Conservation (phyloP, 129 eudicot species). For the Kitagawia praeruptora region DNA sequence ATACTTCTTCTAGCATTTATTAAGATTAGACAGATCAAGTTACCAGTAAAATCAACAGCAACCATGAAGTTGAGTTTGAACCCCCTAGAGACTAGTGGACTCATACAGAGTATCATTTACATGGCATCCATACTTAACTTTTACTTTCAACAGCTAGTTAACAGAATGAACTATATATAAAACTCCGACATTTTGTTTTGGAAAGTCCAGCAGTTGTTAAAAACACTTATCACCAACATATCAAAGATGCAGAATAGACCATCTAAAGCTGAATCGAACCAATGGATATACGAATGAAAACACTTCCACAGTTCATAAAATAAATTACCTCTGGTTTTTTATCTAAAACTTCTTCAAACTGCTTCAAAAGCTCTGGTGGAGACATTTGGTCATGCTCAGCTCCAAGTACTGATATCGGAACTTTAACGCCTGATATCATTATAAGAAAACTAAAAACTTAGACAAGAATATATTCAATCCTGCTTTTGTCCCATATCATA, state of each 20-base stretch:
- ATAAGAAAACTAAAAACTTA: neutral
- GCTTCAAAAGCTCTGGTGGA: slow-evolving; percentile 65
- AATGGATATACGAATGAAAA: neutral
- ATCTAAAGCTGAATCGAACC: neutral
- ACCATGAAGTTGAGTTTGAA: no score
- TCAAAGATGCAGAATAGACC: neutral
- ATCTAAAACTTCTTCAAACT: slow-evolving; percentile 50
- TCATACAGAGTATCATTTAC: no score
- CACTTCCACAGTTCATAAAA: neutral
- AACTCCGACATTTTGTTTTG: neutral
- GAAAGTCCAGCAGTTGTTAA: neutral
- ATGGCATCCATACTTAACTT: neutral
- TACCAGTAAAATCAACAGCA: no score
- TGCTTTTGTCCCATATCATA: neutral
- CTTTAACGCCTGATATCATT: slow-evolving; percentile 51
- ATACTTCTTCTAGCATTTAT: no score
- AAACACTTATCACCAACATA: neutral
- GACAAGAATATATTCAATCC: neutral
- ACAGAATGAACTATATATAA: neutral
- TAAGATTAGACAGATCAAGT: no score
- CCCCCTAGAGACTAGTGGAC: no score
- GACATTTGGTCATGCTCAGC: slow-evolving; percentile 59
- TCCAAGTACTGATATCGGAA: slow-evolving; percentile 59
- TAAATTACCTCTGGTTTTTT: slow-evolving; percentile 52
- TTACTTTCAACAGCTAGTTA: neutral